Conservation (phyloP, 2,329 filamentous ascomycete species). For the Hyphodiscus sp. region DNA sequence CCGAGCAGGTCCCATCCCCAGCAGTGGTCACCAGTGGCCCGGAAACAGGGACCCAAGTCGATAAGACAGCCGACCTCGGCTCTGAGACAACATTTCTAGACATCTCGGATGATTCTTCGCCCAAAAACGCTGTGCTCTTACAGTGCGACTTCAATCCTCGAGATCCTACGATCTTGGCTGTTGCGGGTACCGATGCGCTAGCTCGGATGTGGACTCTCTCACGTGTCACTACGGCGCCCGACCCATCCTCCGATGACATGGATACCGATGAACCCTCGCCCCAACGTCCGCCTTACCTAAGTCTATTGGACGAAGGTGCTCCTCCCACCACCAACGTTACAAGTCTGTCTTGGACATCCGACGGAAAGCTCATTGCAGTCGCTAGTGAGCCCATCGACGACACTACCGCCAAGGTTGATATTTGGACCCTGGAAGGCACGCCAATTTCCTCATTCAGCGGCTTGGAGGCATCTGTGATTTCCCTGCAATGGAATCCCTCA, state of each 20-base stretch:
- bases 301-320: constrained; percentile 47
- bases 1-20: constrained; percentile 45
- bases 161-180: constrained; percentile 59
- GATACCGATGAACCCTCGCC: not conserved
- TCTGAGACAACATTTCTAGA: constrained; percentile 55
- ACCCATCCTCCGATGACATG: constrained; percentile 31
- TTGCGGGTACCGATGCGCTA: constrained; percentile 64
- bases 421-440: constrained; percentile 49
- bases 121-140: constrained; percentile 51
- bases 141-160: constrained; percentile 64
- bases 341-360: constrained; percentile 54
- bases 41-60: constrained; percentile 57
- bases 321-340: constrained; percentile 48
- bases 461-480: constrained; percentile 54
- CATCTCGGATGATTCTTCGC: constrained; percentile 35
- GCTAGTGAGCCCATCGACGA: constrained; percentile 47
- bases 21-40: constrained; percentile 52
- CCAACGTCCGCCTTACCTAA: constrained; percentile 29
- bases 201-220: constrained; percentile 61
- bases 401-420: constrained; percentile 43
- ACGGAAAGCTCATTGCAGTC: constrained; percentile 50
- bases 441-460: constrained; percentile 48
- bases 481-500: constrained; percentile 53
- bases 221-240: constrained; percentile 37
- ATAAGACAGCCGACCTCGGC: constrained; percentile 55